A percentile compares a stretch with the other conserved stretches of the same genome.
phyloP scores from a whole-genome alignment of 2,329 filamentous ascomycete genomes.

The Teratosphaeriaceae sp. region DNA sequence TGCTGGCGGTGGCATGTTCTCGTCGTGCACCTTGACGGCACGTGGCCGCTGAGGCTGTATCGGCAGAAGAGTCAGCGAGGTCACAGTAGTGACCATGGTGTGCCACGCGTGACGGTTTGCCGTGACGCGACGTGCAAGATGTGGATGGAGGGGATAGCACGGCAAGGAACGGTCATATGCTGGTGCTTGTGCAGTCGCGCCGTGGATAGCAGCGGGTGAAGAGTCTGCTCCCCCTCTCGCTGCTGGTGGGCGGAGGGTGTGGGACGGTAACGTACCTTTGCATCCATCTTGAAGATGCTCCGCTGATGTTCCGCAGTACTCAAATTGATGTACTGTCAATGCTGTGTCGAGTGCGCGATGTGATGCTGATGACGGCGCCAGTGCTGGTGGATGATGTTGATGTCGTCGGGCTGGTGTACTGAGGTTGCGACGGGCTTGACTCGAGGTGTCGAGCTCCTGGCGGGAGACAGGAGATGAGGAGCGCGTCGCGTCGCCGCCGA shows the following conservation, averaged over 20 bases:
- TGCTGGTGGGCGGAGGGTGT: conserved; percentile 2
- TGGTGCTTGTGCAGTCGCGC: neutral
- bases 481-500: neutral
- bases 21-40: conserved; percentile 57
- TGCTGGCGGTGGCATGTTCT: conserved; percentile 53
- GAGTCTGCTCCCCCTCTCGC: neutral
- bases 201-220: conserved; percentile 5
- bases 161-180: neutral
- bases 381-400: neutral
- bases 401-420: neutral
- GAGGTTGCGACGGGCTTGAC: neutral
- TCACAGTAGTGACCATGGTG: conserved; percentile 9
- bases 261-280: conserved; percentile 17
- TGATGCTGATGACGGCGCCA: neutral
- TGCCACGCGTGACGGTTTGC: too few relatives aligned
- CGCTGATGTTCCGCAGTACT: neutral
- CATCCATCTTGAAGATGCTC: conserved; percentile 19
- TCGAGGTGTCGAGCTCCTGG: neutral
- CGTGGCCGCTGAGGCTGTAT: conserved; percentile 64
- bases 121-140: too few relatives aligned
- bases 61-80: conserved; percentile 22
- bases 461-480: neutral
- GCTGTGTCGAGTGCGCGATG: neutral
- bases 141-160: neutral
- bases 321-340: neutral